Evolutionary conservation across 768 basidiomycete species (phyloP), one percentile per base, ranked within the genome.

Genomic region (Cytidiella melzeri): DNA sequence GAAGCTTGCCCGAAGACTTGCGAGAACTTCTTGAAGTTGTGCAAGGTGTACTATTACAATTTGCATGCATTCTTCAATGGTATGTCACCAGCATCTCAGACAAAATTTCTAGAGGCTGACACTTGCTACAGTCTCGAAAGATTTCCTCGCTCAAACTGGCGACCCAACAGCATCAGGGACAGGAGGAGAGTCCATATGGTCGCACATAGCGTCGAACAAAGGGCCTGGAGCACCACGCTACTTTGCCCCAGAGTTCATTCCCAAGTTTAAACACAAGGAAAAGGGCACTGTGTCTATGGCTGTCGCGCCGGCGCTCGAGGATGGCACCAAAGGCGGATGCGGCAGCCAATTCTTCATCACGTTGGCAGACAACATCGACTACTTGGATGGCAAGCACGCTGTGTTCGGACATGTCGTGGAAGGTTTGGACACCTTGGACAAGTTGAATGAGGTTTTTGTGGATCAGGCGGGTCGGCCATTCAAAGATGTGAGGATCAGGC

Each of bases 281-380:
- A 83, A 79, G 56, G 96, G 96, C 18, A 97, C 92, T 0, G 87
- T 99, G 13, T 97, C 93, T 0, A 98, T 98, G 96, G 96, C 96
- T 6, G 82, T 97, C 9, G 89, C 95, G 2, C 92, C 92, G n/a
- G 72, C 81, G 1, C 56, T 85, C 11, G 83, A 80, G 44, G 80
- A 76, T 3, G 71, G 79, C 25, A 59, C 55, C 23, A 63, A 64
- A 15, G 87, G 79, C n/a, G 87, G 93, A 12, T 92, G 91, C 57
- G 95, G 92, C 10, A 89, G 87, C 58, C 96, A 98, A 61, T 99
- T 98, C 73, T 99, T 97, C 68, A 79, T 99, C 60, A 99, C 96
- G 0, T 76, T 99, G 2, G 83, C 75, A 10, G 87, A 94, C 57
- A 81, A 83, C 52, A 88, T 96, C 63, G 93, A 96, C 52, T 98